These are phyloP conservation scores for Kluyveromyces nonfermentans DNA, from an alignment of 805 yeast species.

Conservation along the genomic window DNA sequence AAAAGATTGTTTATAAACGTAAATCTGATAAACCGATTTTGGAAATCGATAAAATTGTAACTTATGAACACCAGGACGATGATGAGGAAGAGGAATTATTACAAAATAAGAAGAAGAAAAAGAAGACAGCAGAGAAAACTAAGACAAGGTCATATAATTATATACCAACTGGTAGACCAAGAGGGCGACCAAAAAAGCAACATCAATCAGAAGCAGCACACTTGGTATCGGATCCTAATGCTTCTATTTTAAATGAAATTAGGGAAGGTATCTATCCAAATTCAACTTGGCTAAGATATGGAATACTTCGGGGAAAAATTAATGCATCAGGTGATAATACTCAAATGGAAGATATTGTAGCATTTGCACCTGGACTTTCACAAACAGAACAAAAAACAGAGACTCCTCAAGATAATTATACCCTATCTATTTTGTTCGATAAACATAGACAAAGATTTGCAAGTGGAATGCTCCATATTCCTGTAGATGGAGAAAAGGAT, in stretches of 20 bases:
- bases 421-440: conserved; percentile 56
- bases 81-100: conserved; percentile 21
- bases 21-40: conserved; percentile 36
- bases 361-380: conserved; percentile 55
- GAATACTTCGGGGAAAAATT: conserved; percentile 24
- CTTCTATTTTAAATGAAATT: conserved; percentile 15
- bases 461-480: conserved; percentile 62
- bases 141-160: conserved; percentile 18
- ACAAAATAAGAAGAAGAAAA: conserved; percentile 8
- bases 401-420: conserved; percentile 44
- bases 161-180: conserved; percentile 17
- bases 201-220: conserved; percentile 4
- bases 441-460: conserved; percentile 56
- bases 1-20: conserved; percentile 52
- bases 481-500: conserved; percentile 55
- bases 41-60: conserved; percentile 50
- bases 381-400: conserved; percentile 34
- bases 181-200: conserved; percentile 24
- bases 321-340: conserved; percentile 18
- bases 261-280: conserved; percentile 14
- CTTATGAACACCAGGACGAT: conserved; percentile 25
- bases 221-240: conserved; percentile 12
- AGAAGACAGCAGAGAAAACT: conserved; percentile 3
- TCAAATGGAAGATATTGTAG: conserved; percentile 32
- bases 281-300: conserved; percentile 24